phyloP scores from a whole-genome alignment of 2,329 filamentous ascomycete species.

The Epichloe bromicola region DNA sequence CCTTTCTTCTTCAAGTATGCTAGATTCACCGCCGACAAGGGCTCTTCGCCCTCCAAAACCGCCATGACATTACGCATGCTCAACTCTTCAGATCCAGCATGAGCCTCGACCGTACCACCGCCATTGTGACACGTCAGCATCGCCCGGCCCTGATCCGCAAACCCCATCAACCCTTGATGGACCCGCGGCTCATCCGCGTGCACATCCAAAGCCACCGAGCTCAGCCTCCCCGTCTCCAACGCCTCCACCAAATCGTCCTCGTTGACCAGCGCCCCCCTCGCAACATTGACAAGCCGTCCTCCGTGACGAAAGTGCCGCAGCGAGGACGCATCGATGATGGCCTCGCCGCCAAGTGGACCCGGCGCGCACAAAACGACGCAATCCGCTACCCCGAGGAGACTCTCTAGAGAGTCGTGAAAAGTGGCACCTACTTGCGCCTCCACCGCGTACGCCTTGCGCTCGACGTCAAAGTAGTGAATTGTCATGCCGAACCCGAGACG shows the following conservation, averaged over 20 bases:
- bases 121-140: constrained; percentile 56
- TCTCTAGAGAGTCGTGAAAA: constrained; percentile 35
- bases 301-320: constrained; percentile 41
- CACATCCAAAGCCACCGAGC: constrained; percentile 49
- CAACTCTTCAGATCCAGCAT: constrained; percentile 52
- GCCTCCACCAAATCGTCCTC: constrained; percentile 49
- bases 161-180: constrained; percentile 28
- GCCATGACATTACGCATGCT: constrained; percentile 54
- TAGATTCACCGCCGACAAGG: constrained; percentile 51
- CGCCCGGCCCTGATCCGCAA: constrained; percentile 28
- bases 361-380: constrained; percentile 52
- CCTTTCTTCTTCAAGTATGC: constrained; percentile 28
- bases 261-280: constrained; percentile 52
- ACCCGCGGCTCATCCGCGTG: constrained; percentile 47
- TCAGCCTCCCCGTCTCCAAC: constrained; percentile 36
- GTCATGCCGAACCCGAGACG: constrained; percentile 50
- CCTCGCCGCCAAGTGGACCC: constrained; percentile 19
- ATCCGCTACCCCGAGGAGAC: constrained; percentile 40
- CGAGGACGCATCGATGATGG: constrained; percentile 34
- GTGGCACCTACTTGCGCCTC: constrained; percentile 30
- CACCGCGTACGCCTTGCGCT: constrained; percentile 30
- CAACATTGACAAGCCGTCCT: constrained; percentile 51
- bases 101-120: constrained; percentile 52
- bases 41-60: constrained; percentile 36
- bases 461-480: constrained; percentile 49